A percentile compares a stretch with the other conserved stretches of the same genome.
These are phyloP conservation scores for Mrakia blollopis DNA, from an alignment of 768 basidiomycete species.

Conservation along the genomic window DNA sequence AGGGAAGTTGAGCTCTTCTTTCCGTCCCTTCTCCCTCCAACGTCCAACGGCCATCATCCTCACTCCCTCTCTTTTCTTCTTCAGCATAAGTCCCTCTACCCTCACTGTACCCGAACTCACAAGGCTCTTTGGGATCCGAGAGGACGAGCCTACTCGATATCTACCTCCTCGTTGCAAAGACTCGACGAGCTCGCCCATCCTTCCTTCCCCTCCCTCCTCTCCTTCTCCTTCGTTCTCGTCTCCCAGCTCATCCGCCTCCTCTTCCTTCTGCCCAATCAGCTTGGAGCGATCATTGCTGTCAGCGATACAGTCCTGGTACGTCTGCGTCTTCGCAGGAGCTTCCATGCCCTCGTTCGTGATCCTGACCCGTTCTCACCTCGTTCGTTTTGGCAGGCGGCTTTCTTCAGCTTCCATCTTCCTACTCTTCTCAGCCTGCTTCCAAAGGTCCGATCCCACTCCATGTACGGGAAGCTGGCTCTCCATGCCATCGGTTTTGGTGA, in stretches of 20 bases:
- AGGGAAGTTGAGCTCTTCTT: neutral
- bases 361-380: no score
- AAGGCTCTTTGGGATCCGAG: neutral
- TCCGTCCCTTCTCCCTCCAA: neutral
- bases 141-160: neutral
- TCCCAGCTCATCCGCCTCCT: no score
- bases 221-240: no score
- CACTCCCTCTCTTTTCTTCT: neutral
- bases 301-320: no score
- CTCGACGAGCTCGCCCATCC: neutral
- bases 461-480: no score
- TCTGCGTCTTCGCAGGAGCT: no score
- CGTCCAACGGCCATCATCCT: neutral
- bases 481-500: no score
- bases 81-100: neutral
- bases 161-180: neutral
- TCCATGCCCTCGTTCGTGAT: no score
- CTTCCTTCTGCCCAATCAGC: no score
- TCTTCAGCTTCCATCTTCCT: neutral
- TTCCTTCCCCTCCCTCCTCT: neutral
- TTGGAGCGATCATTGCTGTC: no score
- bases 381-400: neutral
- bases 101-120: neutral
- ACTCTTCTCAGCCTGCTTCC: neutral
- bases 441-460: neutral